Base-by-base conservation (phyloP, 306 rosid genomes). In the Geum urbanum region DNA sequence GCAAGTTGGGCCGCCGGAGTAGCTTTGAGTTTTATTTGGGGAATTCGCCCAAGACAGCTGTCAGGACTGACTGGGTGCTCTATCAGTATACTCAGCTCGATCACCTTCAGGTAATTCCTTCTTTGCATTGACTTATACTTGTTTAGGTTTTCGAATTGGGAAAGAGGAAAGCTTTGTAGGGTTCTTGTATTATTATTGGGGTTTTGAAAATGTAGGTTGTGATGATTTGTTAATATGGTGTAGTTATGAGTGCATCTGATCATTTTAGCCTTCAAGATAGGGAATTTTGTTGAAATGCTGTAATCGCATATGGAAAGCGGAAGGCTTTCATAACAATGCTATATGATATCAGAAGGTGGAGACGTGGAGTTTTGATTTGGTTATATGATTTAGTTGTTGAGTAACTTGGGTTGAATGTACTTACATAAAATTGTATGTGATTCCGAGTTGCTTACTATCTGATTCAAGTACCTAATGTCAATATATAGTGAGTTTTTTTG, bases 1-100 rank as follows among this genome's bases (percentile, higher is more conserved):
- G 81, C 37, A 83, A 54, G 39, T 61, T 91, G 67, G 97, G 96
- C 7, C 78, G 79, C 9, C 81, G 77, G 72, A 73, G 82, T 1
- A 62, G 59, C 41, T 91, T 86, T 70, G 82, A 72, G 16, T 91
- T 88, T 65, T 86, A 80, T 71, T 8, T 69, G 50, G 86, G 86
- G 48, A 75, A 60, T 82, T 86, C 89, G 14, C 57, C 39, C 5
- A 74, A 65, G 43, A 68, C 48, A 0, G 80, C 85, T 0, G 20
- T 39, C 24, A 69, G 52, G 78, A 88, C 95, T 12, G 69, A 73
- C 56, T 86, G 88, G 92, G 75, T 80, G 8, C 53, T 91, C 82
- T 71, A 83, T 15, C 89, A 91, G 75, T 86, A 86, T 65, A 81
- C 91, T 16, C 82, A 81, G 52, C 50, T 40, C 44, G 77, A 73